phyloP scores from a whole-genome alignment of 1,284 basidiomycete species.

The Microbotryum intermedium region DNA sequence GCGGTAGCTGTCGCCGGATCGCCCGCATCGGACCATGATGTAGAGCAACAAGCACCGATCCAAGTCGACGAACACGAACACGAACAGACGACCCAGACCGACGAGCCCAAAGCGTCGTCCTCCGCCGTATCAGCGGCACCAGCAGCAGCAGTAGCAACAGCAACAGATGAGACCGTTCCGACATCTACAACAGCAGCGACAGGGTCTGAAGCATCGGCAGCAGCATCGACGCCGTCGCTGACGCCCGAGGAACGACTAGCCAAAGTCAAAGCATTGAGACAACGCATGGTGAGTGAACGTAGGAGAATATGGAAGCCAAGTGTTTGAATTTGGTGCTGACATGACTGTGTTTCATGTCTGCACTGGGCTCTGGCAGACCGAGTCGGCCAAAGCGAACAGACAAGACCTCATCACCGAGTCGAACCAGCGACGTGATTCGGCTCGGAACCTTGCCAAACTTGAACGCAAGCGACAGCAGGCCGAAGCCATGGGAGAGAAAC shows the following conservation, averaged over 20 bases:
- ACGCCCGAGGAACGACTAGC: slow-evolving; percentile 65
- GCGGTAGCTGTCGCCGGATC: no score
- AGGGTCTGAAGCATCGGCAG: slow-evolving; percentile 7
- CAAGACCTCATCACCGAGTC: slow-evolving; percentile 73
- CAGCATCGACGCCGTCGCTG: slow-evolving; percentile 29
- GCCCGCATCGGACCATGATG: no score
- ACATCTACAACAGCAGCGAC: slow-evolving; percentile 1
- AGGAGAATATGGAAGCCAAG: neutral
- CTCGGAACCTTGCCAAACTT: slow-evolving; percentile 65
- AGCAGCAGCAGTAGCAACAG: no score
- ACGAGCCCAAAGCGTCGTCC: no score
- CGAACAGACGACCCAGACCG: no score
- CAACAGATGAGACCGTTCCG: no score
- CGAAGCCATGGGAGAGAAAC: slow-evolving; percentile 73
- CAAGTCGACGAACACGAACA: no score
- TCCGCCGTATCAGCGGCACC: no score
- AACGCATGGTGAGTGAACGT: slow-evolving; percentile 59
- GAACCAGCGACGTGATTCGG: slow-evolving; percentile 61
- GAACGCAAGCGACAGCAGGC: slow-evolving; percentile 82
- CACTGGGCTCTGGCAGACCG: slow-evolving; percentile 48
- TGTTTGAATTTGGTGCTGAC: neutral
- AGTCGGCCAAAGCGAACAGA: slow-evolving; percentile 69
- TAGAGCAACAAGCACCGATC: no score
- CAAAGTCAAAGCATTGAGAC: slow-evolving; percentile 64
- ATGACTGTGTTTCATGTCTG: neutral